These are phyloP conservation scores for Penicillium coffeae DNA, from an alignment of 495 filamentous ascomycete genomes.

Conservation along the genomic window DNA sequence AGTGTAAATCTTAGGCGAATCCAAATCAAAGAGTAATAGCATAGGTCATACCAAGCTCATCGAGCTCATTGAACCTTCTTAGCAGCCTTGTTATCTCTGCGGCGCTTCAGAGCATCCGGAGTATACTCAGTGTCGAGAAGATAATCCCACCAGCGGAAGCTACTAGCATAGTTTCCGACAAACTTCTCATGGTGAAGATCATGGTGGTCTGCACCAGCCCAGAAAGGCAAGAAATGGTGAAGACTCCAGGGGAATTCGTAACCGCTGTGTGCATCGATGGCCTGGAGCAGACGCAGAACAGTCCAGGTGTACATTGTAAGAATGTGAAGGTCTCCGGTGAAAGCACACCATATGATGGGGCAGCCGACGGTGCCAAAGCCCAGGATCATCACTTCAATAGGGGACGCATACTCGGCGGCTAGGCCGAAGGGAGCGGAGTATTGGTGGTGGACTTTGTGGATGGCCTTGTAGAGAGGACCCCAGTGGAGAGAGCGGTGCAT, in stretches of 20 bases:
- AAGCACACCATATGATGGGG: constrained; percentile 79
- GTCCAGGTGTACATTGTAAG: constrained; percentile 99
- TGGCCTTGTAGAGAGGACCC: constrained; percentile 86
- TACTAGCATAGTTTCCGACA: constrained; percentile 95
- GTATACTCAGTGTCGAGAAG: constrained; percentile 89
- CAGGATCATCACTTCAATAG: constrained; percentile 94
- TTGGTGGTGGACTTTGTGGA: constrained; percentile 98
- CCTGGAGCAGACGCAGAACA: constrained; percentile 86
- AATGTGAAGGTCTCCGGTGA: constrained; percentile 89
- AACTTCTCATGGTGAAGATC: constrained; percentile 96
- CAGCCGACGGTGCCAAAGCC: constrained; percentile 80
- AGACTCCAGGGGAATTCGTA: constrained; percentile 98
- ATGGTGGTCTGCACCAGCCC: constrained; percentile 96
- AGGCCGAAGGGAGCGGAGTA: constrained; percentile 97
- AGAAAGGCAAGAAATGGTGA: constrained; percentile 96
- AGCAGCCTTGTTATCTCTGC: constrained; percentile 71
- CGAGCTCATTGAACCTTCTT: constrained; percentile 50
- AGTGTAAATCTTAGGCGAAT: no score
- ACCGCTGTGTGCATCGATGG: constrained; percentile 94
- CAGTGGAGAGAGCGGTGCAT: constrained; percentile 91
- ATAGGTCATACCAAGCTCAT: no score
- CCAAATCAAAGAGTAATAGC: no score
- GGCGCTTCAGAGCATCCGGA: constrained; percentile 76
- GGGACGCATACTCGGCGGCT: constrained; percentile 95
- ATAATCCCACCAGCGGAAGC: constrained; percentile 99